These are phyloP conservation scores for Pyrus communis DNA, from an alignment of 306 rosid species.

Conservation along the genomic window DNA sequence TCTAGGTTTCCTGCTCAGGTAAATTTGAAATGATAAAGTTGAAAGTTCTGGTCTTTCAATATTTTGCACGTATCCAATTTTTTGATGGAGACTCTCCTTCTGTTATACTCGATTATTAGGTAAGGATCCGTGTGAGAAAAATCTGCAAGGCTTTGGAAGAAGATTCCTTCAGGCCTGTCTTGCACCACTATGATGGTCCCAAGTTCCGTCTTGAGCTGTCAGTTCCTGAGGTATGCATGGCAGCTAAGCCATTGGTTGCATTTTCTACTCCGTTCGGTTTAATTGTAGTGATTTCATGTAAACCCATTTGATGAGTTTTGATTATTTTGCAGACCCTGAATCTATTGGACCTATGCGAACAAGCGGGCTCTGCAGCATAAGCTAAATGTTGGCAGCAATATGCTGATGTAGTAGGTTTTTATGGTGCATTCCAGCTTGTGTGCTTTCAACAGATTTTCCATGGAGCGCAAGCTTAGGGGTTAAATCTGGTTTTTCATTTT, in stretches of 20 bases:
- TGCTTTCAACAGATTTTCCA: constrained; percentile 65
- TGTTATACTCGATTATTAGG: constrained; percentile 31
- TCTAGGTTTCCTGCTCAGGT: constrained; percentile 99
- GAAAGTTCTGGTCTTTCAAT: neutral
- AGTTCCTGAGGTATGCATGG: constrained; percentile 85
- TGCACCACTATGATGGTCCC: constrained; percentile 98
- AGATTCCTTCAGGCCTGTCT: constrained; percentile 95
- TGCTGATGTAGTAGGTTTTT: constrained; percentile 39
- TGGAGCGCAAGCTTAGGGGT: constrained; percentile 91
- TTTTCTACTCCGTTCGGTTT: neutral
- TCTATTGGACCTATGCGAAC: constrained; percentile 86
- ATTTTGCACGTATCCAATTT: constrained; percentile 1
- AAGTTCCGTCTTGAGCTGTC: constrained; percentile 99
- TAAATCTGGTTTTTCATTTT: constrained; percentile 30
- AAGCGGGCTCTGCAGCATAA: constrained; percentile 84
- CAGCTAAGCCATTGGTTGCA: neutral
- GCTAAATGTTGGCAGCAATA: constrained; percentile 16
- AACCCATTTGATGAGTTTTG: neutral
- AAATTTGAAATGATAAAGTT: constrained; percentile 5
- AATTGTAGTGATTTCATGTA: neutral
- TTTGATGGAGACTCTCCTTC: neutral
- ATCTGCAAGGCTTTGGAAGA: constrained; percentile 94
- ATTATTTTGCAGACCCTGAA: constrained; percentile 73
- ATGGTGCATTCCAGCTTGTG: constrained; percentile 49
- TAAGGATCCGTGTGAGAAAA: constrained; percentile 71